These are phyloP conservation scores for Ehretia macrophylla DNA, from an alignment of 257 asterid species.

Conservation along the genomic window DNA sequence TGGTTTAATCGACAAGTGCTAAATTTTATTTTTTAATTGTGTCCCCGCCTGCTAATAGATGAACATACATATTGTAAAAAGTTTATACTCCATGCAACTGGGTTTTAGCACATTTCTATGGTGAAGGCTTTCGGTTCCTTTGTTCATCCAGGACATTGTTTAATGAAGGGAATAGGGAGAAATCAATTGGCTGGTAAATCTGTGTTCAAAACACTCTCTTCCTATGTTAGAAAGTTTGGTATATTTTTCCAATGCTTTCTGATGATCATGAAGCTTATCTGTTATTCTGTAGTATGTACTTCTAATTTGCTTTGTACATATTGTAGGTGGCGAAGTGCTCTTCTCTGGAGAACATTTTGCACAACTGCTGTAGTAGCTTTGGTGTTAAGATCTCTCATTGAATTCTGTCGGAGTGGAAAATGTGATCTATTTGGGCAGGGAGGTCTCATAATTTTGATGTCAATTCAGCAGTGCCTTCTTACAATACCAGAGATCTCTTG, in stretches of 20 bases:
- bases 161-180: too few species aligned
- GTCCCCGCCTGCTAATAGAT: too few species aligned
- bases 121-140: too few species aligned
- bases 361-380: slow-evolving; percentile 93
- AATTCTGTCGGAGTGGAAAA: slow-evolving; percentile 57
- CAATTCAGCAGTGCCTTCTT: slow-evolving; percentile 51
- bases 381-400: slow-evolving; percentile 61
- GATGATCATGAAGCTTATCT: neutral
- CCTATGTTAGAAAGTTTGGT: too few species aligned
- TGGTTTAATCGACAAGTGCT: too few species aligned
- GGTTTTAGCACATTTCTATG: too few species aligned
- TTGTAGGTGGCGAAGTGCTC: slow-evolving; percentile 98
- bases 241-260: neutral
- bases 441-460: slow-evolving; percentile 84
- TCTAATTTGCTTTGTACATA: slow-evolving; percentile 9
- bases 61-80: too few species aligned
- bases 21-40: too few species aligned
- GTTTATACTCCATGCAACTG: too few species aligned
- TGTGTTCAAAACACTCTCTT: too few species aligned
- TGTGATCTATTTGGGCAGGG: slow-evolving; percentile 96
- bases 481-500: slow-evolving; percentile 61
- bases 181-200: too few species aligned
- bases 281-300: neutral
- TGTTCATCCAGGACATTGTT: too few species aligned
- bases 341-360: slow-evolving; percentile 94